Base-by-base conservation (phyloP, 352 stramenopile genomes). In the Pythium folliculosum region DNA sequence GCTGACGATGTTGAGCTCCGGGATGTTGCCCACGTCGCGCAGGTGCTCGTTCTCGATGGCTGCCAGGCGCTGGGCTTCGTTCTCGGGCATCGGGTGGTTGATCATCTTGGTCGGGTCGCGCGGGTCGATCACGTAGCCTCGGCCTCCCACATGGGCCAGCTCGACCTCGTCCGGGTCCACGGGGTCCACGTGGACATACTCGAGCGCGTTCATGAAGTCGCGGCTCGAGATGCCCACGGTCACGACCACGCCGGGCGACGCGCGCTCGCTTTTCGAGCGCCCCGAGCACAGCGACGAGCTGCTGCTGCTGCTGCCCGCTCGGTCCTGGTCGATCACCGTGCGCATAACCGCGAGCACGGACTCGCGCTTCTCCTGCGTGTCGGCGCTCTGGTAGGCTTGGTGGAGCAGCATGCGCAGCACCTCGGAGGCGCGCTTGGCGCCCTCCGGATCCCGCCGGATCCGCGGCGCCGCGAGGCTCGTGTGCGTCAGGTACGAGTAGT, bases 1-100 rank as follows among this genome's bases (percentile, higher is more conserved):
- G 62, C 83, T 90, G 54, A 91, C 80, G 58, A 89, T 86, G 23
- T 84, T 80, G 30, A 92, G 77, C 59, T 92, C 83, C 3, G 84
- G 69, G 25, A 84, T 50, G 55, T 80, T 74, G 17, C 65, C 65
- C 16, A 88, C 54, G 54, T 81, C 71, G 5, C 76, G 67, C 45
- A 67, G n/a, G 17, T 60, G 57, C 30, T 62, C 58, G 13, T 77
- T 65, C 40, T 72, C 66, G 56, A 91, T 86, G 0, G 77, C 67
- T 35, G 80, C 32, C 1, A 89, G 50, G 43, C 83, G 81, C 51
- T 82, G 52, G 9, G 65, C 70, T 56, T 91, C 83, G 58, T 85
- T 88, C 16, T 30, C 51, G 3, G 74, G 68, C 21, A 77, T 65
- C 0, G 65, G 65, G 27, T 64, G 45, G n/a, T 37, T 22, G 16